Evolutionary conservation across 306 rosid species (phyloP).

Genomic region (Vachellia pachyceras): DNA sequence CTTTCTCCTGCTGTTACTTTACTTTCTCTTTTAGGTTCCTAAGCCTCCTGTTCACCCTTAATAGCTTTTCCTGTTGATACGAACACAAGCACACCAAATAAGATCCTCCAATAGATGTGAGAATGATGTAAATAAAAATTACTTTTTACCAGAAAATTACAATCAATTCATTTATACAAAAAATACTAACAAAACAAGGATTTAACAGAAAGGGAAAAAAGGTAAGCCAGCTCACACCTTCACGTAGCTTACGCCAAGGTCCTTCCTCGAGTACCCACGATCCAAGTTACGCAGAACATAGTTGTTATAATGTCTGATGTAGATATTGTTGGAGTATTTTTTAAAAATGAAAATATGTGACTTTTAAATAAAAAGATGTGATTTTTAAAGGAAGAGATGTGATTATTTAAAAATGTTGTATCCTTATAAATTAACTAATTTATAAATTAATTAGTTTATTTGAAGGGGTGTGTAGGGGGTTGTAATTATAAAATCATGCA

Average conservation of each 20-base stretch:
- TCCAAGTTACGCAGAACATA: conserved; percentile 96
- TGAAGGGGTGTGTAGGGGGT: too few relatives aligned
- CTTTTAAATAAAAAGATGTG: too few relatives aligned
- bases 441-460: too few relatives aligned
- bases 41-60: conserved; percentile 89
- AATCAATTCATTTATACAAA: conserved; percentile 15
- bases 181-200: conserved; percentile 14
- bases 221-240: conserved; percentile 64
- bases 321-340: too few relatives aligned
- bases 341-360: too few relatives aligned
- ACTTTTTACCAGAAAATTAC: not conserved
- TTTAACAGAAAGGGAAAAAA: conserved; percentile 6
- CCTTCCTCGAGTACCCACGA: conserved; percentile 96
- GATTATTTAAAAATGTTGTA: too few relatives aligned
- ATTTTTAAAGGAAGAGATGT: too few relatives aligned
- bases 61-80: conserved; percentile 77
- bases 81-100: conserved; percentile 7
- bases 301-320: conserved; percentile 93
- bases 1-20: conserved; percentile 94
- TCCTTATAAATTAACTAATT: too few relatives aligned
- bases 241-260: conserved; percentile 97
- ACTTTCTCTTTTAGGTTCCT: conserved; percentile 93
- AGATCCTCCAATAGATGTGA: conserved; percentile 22
- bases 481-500: too few relatives aligned
- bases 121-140: not conserved